Conservation (phyloP, 768 basidiomycete genomes). For the Mrakia frigida region DNA sequence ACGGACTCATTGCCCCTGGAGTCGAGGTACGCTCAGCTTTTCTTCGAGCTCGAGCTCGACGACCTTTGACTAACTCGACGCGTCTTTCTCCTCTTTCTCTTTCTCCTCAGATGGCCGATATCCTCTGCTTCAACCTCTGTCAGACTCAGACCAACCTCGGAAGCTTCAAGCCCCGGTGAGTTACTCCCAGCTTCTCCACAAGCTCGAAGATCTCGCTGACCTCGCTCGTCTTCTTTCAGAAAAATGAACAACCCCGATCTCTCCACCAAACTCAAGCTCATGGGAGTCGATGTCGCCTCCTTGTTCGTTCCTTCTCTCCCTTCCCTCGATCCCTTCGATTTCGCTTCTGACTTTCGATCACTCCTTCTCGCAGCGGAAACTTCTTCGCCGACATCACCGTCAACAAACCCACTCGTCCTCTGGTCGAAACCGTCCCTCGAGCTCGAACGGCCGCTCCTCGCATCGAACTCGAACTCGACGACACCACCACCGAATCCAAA, state of each 20-base stretch:
- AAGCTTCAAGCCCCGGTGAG: constrained; percentile 43
- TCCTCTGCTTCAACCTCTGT: constrained; percentile 67
- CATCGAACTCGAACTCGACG: constrained; percentile 17
- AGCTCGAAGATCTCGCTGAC: no score
- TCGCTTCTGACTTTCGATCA: background rate
- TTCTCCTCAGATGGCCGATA: constrained; percentile 64
- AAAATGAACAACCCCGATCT: constrained; percentile 62
- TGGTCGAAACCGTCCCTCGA: constrained; percentile 34
- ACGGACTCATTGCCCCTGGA: constrained; percentile 70
- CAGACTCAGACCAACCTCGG: constrained; percentile 51
- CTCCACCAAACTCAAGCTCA: constrained; percentile 65
- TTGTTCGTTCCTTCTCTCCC: constrained; percentile 42
- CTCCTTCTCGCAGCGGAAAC: constrained; percentile 50
- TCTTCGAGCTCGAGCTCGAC: background rate
- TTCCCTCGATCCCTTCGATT: background rate
- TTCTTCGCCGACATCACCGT: constrained; percentile 57
- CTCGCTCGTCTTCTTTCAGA: constrained; percentile 30
- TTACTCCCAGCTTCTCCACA: no score
- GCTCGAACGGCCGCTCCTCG: background rate
- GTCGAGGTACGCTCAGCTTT: constrained; percentile 32
- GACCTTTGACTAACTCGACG: background rate
- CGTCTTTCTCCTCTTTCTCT: background rate
- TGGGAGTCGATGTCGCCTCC: constrained; percentile 60
- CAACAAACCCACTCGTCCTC: constrained; percentile 27
- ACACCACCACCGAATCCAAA: background rate